Conservation (phyloP, 768 basidiomycete species). For the Boletales sp. region DNA sequence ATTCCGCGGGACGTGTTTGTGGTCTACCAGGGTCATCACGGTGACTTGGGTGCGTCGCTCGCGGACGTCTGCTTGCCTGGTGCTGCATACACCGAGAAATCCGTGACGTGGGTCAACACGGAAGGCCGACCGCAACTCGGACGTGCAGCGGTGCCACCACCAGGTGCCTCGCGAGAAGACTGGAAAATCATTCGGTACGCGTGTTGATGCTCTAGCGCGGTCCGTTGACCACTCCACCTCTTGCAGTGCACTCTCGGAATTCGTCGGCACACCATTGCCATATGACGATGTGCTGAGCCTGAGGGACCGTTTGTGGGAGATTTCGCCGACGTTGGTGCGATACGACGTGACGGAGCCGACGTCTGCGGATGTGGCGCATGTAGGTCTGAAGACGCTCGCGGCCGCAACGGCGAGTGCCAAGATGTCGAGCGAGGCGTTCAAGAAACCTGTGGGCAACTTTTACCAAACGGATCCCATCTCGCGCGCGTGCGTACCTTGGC, state of each 20-base stretch:
- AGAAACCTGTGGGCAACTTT: conserved; percentile 86
- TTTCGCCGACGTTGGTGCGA: conserved; percentile 84
- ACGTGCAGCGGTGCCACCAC: conserved; percentile 86
- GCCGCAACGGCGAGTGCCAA: conserved; percentile 50
- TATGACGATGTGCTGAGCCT: conserved; percentile 85
- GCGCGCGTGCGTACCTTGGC: conserved; percentile 68
- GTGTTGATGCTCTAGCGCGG: not conserved
- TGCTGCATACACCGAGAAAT: conserved; percentile 91
- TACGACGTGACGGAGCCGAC: conserved; percentile 81
- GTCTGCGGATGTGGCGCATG: conserved; percentile 65
- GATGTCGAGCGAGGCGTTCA: conserved; percentile 57
- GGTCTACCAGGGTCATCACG: conserved; percentile 98
- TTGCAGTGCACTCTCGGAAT: conserved; percentile 80
- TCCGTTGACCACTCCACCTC: not conserved
- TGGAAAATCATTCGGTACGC: conserved; percentile 93
- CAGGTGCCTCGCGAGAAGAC: conserved; percentile 94
- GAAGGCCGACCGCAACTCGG: conserved; percentile 92
- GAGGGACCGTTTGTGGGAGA: conserved; percentile 95
- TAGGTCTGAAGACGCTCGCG: conserved; percentile 62
- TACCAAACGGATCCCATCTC: conserved; percentile 97
- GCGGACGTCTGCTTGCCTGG: conserved; percentile 97
- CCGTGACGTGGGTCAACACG: conserved; percentile 93
- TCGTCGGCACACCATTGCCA: conserved; percentile 74
- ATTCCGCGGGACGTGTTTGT: conserved; percentile 94
- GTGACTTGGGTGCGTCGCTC: conserved; percentile 92